Percentiles rank a stretch among this genome's conserved stretches.
These are phyloP conservation scores for Batrachochytrium dendrobatidis DNA, from an alignment of 371 early-diverging fungal genomes.

Conservation along the genomic window DNA sequence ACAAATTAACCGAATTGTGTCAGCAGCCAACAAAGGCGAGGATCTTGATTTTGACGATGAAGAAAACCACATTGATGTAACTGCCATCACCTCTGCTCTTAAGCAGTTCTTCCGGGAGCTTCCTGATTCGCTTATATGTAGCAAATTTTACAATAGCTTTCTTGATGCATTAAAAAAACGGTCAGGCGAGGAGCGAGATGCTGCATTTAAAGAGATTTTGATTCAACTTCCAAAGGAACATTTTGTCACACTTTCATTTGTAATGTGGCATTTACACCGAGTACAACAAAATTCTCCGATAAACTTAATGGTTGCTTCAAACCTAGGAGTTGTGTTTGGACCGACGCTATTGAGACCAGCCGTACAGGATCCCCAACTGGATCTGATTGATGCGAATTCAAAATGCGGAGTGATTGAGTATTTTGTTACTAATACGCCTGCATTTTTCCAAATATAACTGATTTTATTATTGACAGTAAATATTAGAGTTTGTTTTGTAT, in stretches of 20 bases:
- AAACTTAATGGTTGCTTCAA: slow-evolving; percentile 85
- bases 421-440: slow-evolving; percentile 44
- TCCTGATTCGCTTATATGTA: slow-evolving; percentile 29
- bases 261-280: slow-evolving; percentile 58
- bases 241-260: slow-evolving; percentile 46
- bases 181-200: slow-evolving; percentile 13
- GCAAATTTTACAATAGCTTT: slow-evolving; percentile 17
- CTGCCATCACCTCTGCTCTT: slow-evolving; percentile 31
- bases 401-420: slow-evolving; percentile 69
- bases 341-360: slow-evolving; percentile 75
- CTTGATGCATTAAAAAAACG: slow-evolving; percentile 11
- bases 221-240: slow-evolving; percentile 51
- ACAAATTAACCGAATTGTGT: slow-evolving; percentile 55
- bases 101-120: slow-evolving; percentile 40
- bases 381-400: slow-evolving; percentile 69
- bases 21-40: slow-evolving; percentile 42
- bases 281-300: slow-evolving; percentile 46
- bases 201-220: slow-evolving; percentile 21
- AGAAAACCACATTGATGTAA: slow-evolving; percentile 29
- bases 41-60: slow-evolving; percentile 45
- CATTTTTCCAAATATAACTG: too few relatives aligned
- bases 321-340: slow-evolving; percentile 88
- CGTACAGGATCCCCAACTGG: slow-evolving; percentile 46
- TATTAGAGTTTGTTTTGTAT: too few relatives aligned
- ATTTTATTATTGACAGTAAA: too few relatives aligned